A percentile compares a stretch with the other conserved stretches of the same genome.
Evolutionary conservation across 495 filamentous ascomycete species (phyloP).

Genomic region (Trichoderma asperelloides): DNA sequence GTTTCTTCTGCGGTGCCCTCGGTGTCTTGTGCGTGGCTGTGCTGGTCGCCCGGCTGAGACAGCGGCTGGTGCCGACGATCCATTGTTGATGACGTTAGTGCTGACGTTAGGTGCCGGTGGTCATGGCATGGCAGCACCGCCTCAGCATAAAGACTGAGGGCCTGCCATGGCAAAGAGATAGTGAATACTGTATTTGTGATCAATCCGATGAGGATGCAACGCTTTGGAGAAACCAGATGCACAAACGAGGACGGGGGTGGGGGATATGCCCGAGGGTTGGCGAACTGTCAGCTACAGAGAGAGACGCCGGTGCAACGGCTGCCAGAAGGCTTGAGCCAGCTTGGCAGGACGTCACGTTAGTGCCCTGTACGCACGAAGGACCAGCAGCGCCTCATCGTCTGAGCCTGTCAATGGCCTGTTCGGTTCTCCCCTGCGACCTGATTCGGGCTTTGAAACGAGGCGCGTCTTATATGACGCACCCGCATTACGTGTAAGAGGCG

Average conservation of each 20-base stretch:
- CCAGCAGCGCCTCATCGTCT: neutral
- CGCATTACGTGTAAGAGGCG: neutral
- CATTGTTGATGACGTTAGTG: neutral
- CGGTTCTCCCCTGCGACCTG: neutral
- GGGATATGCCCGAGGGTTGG: neutral
- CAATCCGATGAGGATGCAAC: neutral
- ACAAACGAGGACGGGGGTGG: neutral
- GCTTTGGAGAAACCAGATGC: neutral
- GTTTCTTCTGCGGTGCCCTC: constrained; percentile 16
- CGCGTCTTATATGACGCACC: neutral
- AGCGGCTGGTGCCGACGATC: neutral
- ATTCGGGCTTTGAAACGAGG: neutral
- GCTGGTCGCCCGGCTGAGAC: neutral
- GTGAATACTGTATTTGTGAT: neutral
- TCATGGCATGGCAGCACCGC: neutral
- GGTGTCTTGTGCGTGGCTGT: constrained; percentile 27
- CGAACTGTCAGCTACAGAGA: too few species aligned
- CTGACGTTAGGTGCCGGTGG: neutral
- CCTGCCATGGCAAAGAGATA: neutral
- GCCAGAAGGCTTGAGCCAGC: neutral
- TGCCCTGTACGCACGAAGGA: neutral
- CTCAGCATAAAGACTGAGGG: neutral
- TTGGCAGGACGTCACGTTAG: neutral
- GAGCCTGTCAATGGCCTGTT: neutral
- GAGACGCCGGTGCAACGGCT: neutral